Evolutionary conservation across 2,329 filamentous ascomycete species (phyloP).

Genomic region (Ophiocordyceps camponoti-rufipedis): DNA sequence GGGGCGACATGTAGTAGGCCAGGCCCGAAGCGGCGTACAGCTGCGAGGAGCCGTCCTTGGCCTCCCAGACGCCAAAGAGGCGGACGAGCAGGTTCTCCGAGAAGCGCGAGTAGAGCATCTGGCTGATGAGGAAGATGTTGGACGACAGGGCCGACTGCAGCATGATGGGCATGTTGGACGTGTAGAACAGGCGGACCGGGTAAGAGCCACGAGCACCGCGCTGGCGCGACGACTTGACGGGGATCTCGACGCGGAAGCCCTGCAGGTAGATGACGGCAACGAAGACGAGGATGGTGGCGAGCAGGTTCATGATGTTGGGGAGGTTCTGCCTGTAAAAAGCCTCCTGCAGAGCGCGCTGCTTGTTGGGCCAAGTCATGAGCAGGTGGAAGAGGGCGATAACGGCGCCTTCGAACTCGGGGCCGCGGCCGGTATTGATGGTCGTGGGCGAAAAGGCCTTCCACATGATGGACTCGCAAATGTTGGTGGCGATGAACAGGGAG

Average conservation of each 20-base stretch:
- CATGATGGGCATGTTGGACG: constrained; percentile 99
- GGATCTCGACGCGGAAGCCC: constrained; percentile 98
- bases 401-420: constrained; percentile 96
- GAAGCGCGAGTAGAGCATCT: constrained; percentile 99
- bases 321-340: constrained; percentile 99
- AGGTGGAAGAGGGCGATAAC: constrained; percentile 97
- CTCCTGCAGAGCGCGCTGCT: constrained; percentile 94
- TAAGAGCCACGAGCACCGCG: constrained; percentile 96
- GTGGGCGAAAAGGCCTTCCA: constrained; percentile 99
- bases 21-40: constrained; percentile 85
- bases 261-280: constrained; percentile 97
- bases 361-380: constrained; percentile 96
- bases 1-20: constrained; percentile 99
- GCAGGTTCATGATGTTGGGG: constrained; percentile 97
- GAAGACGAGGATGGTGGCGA: constrained; percentile 86
- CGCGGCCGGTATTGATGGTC: constrained; percentile 97
- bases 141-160: constrained; percentile 95
- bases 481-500: constrained; percentile 98
- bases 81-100: constrained; percentile 96
- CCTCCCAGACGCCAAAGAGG: constrained; percentile 96
- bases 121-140: constrained; percentile 97
- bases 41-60: constrained; percentile 88
- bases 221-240: constrained; percentile 98
- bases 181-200: constrained; percentile 98
- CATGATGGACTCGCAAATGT: constrained; percentile 99